Evolutionary conservation across 1,284 basidiomycete genomes (phyloP).

Genomic region (Heterobasidion occidentale): DNA sequence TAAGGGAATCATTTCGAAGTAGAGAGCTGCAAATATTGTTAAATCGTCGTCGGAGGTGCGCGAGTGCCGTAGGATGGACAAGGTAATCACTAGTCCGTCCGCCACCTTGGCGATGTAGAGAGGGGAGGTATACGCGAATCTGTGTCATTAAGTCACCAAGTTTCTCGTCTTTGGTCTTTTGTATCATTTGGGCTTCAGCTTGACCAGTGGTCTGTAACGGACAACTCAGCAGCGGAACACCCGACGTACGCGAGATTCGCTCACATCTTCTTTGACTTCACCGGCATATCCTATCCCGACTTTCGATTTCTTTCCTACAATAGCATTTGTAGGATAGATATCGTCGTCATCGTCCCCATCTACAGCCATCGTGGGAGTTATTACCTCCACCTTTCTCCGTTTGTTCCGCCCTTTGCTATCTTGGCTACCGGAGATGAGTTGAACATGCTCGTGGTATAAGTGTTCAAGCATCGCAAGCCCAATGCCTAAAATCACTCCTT

Average conservation of each 20-base stretch:
- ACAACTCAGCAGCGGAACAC: conserved; percentile 8
- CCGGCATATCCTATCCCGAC: conserved; percentile 84
- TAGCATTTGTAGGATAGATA: conserved; percentile 33
- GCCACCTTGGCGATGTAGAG: conserved; percentile 62
- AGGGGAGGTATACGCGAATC: conserved; percentile 75
- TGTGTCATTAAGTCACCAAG: conserved; percentile 60
- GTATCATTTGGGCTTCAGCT: conserved; percentile 63
- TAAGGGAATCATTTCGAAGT: conserved; percentile 82
- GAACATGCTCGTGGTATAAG: conserved; percentile 51
- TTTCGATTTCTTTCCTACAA: conserved; percentile 54
- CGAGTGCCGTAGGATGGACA: conserved; percentile 81
- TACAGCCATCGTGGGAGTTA: conserved; percentile 18
- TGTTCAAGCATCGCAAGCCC: conserved; percentile 77
- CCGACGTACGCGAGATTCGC: conserved; percentile 20
- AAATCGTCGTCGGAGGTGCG: conserved; percentile 83
- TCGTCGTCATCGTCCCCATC: conserved; percentile 50
- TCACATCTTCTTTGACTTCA: conserved; percentile 70
- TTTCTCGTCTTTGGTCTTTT: conserved; percentile 62
- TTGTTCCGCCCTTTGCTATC: conserved; percentile 14
- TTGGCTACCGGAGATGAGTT: conserved; percentile 19
- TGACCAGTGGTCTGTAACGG: conserved; percentile 64
- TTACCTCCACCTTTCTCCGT: conserved; percentile 23
- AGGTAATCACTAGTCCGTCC: conserved; percentile 79
- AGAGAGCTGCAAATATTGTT: conserved; percentile 80
- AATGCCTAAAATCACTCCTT: conserved; percentile 80